Evolutionary conservation across 2,329 filamentous ascomycete species (phyloP), one percentile per base, ranked within the genome.

Genomic region (Sporothrix schenckii): DNA sequence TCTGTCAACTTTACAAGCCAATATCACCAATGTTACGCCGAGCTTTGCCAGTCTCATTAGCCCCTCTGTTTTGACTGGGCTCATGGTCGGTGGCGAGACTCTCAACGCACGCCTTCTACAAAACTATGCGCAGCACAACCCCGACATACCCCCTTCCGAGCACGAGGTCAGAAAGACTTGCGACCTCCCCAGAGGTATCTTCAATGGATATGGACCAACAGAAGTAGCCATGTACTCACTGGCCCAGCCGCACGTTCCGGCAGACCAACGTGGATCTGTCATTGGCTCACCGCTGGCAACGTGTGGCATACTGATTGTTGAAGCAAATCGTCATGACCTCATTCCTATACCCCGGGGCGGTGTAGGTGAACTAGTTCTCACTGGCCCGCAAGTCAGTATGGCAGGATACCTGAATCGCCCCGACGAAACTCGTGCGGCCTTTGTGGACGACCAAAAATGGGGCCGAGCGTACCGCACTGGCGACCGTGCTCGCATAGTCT

Each of bases 381-480:
- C 66, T 0, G 73, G 73, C 10, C 74, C 74, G 1, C 74, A 75
- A 50, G 72, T 75, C 13, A 73, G 72, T 30, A 66, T 54, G 4
- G n/a, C 81, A 70, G 86, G 86, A 63, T 88, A 88, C 70, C 79
- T 88, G 53, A 84, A 84, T 68, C 79, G 87, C 19, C 81, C 82
- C 13, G 80, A 83, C 24, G 79, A 86, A 72, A 88, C 86, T 7
- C 79, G 65, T 4, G 34, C n/a, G 11, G 47, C 71, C 1, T 72
- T 72, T 49, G 54, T 70, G 16, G 63, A 72, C 21, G 68, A 72
- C 34, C 14, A 6, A 19, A 13, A 16, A 11, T 72, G 63, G 68
- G 71, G 71, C 27, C 71, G 68, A 9, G 65, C 65, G 0, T 76
- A 76, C 68, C 70, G 72, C 11, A 75, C 74, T 1, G 75, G 74